These are phyloP conservation scores for Colletotrichum ledebouriae DNA, from an alignment of 2,329 filamentous ascomycete genomes.

Conservation along the genomic window DNA sequence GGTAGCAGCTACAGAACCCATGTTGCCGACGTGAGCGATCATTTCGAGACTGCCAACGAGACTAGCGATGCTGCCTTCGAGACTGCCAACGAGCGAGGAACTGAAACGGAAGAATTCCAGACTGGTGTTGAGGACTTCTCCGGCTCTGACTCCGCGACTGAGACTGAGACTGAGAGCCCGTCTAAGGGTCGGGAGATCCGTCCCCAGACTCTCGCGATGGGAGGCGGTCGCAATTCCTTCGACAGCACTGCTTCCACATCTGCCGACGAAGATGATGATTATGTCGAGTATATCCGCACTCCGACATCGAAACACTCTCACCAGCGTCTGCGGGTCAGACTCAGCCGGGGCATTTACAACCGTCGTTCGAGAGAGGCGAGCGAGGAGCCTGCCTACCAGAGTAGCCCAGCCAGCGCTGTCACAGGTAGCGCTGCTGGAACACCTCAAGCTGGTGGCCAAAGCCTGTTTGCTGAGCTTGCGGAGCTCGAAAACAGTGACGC, in stretches of 20 bases:
- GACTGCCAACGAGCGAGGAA: constrained; percentile 82
- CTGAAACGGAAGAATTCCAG: constrained; percentile 95
- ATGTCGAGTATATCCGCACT: constrained; percentile 67
- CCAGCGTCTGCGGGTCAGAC: constrained; percentile 79
- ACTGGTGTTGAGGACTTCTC: constrained; percentile 86
- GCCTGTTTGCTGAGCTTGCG: constrained; percentile 90
- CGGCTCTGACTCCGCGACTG: constrained; percentile 81
- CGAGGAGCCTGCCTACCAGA: constrained; percentile 69
- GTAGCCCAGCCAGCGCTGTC: constrained; percentile 71
- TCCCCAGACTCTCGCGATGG: constrained; percentile 57
- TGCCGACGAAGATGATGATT: constrained; percentile 75
- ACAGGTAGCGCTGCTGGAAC: constrained; percentile 64
- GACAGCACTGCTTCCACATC: constrained; percentile 92
- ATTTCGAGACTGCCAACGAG: constrained; percentile 87
- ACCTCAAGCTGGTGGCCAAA: constrained; percentile 73
- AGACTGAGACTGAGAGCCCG: constrained; percentile 85
- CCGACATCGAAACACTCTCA: constrained; percentile 71
- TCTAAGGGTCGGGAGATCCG: constrained; percentile 59
- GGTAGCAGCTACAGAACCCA: constrained; percentile 33
- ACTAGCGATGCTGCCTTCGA: constrained; percentile 75
- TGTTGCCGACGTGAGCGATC: constrained; percentile 70
- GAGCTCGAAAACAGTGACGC: constrained; percentile 83
- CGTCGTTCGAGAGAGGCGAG: constrained; percentile 73
- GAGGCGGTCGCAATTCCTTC: constrained; percentile 74
- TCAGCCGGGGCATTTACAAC: constrained; percentile 72